Percentiles rank a stretch among this genome's conserved stretches.
Conservation (phyloP, 495 filamentous ascomycete genomes). For the Lophium mytilinum region DNA sequence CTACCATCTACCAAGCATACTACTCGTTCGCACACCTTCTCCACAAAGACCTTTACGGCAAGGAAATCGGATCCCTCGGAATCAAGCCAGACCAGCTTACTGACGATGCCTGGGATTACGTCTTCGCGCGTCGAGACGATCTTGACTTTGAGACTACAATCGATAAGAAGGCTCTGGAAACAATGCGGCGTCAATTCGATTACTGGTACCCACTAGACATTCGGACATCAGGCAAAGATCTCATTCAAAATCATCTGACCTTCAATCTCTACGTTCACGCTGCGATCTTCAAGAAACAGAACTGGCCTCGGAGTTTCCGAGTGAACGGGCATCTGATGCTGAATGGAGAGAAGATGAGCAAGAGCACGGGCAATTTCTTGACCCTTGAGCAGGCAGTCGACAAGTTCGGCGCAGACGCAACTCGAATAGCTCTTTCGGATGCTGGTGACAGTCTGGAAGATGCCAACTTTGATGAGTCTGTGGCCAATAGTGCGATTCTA, state of each 20-base stretch:
- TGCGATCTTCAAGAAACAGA: conserved; percentile 76
- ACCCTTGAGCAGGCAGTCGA: conserved; percentile 76
- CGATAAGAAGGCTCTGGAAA: conserved; percentile 57
- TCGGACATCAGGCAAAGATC: conserved; percentile 51
- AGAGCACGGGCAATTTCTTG: conserved; percentile 91
- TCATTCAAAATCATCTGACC: conserved; percentile 61
- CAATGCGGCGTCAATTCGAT: conserved; percentile 82
- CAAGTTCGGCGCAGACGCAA: conserved; percentile 93
- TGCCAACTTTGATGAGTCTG: conserved; percentile 94
- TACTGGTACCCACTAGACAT: conserved; percentile 96
- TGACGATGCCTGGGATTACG: conserved; percentile 93
- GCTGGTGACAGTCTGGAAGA: conserved; percentile 91
- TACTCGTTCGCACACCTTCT: conserved; percentile 90
- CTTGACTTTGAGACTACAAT: conserved; percentile 56
- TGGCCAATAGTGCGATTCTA: conserved; percentile 84
- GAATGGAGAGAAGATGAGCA: conserved; percentile 96
- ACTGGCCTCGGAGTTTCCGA: conserved; percentile 77
- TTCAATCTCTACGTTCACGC: conserved; percentile 96
- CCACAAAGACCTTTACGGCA: conserved; percentile 74
- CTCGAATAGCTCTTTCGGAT: conserved; percentile 85
- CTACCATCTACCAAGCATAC: conserved; percentile 93
- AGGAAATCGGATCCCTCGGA: conserved; percentile 54
- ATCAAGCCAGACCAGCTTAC: conserved; percentile 82
- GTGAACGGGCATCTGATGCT: conserved; percentile 88
- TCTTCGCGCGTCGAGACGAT: conserved; percentile 55